Evolutionary conservation across 306 rosid species (phyloP), one percentile per base, ranked within the genome.

Genomic region (Albizia julibrissin): DNA sequence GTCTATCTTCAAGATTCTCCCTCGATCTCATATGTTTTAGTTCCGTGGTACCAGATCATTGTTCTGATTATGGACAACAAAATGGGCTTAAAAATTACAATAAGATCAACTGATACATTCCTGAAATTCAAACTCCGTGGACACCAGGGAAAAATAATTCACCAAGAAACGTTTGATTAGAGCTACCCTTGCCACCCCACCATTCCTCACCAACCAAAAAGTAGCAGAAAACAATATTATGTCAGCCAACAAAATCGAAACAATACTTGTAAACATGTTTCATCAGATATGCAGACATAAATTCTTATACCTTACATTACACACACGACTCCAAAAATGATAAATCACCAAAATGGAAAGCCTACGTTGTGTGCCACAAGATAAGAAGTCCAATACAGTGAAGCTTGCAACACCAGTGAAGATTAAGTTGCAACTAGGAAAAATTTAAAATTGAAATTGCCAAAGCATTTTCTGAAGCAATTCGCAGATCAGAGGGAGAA

Each of bases 401-500:
- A 37, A 69, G n/a, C 49, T 19, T 13, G 8, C 49, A 6, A 8
- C 73, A 69, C 22, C 5, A 4, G 10, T 19, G 73, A 69, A 69
- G 34, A 40, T 13, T 22, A 70, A 70, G 49, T 42, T 22, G 75
- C 52, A 70, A 39, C 50, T 4, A 21, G 2, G n/a, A 1, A 19
- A 69, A 18, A 69, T 39, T 3, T 5, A 10, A 19, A 42, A 12
- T 13, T 70, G 56, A 40, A 40, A 69, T 40, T 69, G 6, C 11
- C 33, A 69, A 4, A 22, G 74, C 50, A 34, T 18, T 67, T 66
- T 67, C 24, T 18, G 46, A 37, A 34, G 46, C 34, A 69, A 39
- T 40, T 82, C 87, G 87, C 83, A 85, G 87, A 92, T 88, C 91
- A 84, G 82, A 24, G 67, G 78, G 37, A 58, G 80, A 80, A 19